A percentile compares a stretch with the other conserved stretches of the same genome.
phyloP scores from a whole-genome alignment of 2,329 filamentous ascomycete genomes.

The Dothistroma pini region DNA sequence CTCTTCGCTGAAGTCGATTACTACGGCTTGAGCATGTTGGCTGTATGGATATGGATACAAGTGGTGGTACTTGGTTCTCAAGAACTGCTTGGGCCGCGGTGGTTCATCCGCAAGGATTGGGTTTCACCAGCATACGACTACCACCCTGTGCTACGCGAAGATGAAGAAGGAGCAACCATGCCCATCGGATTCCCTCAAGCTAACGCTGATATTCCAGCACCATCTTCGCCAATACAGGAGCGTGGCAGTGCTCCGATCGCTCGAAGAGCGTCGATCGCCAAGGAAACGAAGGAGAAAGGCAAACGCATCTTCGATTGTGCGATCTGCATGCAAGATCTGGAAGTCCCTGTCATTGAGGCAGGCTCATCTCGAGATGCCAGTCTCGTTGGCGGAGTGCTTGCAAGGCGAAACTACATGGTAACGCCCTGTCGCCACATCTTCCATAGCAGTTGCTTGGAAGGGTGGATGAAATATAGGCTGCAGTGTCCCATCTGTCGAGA shows the following conservation, averaged over 20 bases:
- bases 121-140: slow-evolving; percentile 82
- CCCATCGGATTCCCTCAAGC: slow-evolving; percentile 64
- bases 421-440: slow-evolving; percentile 97
- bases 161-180: slow-evolving; percentile 71
- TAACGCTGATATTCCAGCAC: slow-evolving; percentile 18
- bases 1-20: slow-evolving; percentile 70
- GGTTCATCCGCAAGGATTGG: slow-evolving; percentile 70
- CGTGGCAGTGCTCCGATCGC: slow-evolving; percentile 24
- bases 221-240: slow-evolving; percentile 27
- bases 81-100: slow-evolving; percentile 81
- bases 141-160: slow-evolving; percentile 81
- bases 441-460: slow-evolving; percentile 85
- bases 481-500: slow-evolving; percentile 96
- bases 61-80: slow-evolving; percentile 74
- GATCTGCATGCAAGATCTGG: slow-evolving; percentile 88
- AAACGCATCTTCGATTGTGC: slow-evolving; percentile 78
- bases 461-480: slow-evolving; percentile 90
- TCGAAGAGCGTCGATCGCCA: slow-evolving; percentile 18
- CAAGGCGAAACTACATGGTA: slow-evolving; percentile 87
- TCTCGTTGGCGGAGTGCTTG: slow-evolving; percentile 62
- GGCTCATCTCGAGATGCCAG: slow-evolving; percentile 38
- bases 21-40: slow-evolving; percentile 60
- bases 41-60: slow-evolving; percentile 84
- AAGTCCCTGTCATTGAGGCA: slow-evolving; percentile 74
- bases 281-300: slow-evolving; percentile 49